Conservation (phyloP, 1,139 yeast species). For the Magnusiomyces sp. region DNA sequence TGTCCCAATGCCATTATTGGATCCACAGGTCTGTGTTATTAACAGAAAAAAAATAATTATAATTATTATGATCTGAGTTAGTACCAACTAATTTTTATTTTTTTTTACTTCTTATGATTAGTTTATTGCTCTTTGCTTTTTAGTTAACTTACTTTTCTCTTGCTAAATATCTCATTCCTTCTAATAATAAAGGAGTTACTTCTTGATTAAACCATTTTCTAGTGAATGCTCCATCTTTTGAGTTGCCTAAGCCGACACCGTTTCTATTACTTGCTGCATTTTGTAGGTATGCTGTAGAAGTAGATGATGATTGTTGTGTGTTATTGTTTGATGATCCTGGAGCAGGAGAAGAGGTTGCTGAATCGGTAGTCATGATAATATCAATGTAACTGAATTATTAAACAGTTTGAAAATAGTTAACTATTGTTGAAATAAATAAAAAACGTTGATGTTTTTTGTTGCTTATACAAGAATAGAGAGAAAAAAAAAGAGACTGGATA, state of each 20-base stretch:
- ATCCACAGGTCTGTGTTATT: constrained; percentile 43
- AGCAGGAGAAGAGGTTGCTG: too few species aligned
- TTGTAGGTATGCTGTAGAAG: neutral
- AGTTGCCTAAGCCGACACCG: neutral
- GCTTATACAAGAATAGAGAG: too few species aligned
- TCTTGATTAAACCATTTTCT: constrained; percentile 69
- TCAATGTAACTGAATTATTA: too few species aligned
- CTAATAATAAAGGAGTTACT: constrained; percentile 57
- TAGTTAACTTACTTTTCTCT: constrained; percentile 32
- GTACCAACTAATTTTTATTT: neutral
- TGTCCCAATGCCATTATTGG: constrained; percentile 68
- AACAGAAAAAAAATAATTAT: neutral
- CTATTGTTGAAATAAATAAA: too few species aligned
- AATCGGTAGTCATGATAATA: too few species aligned
- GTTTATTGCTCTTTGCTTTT: neutral
- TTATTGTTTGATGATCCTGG: neutral
- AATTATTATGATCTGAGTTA: neutral
- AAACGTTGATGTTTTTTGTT: too few species aligned
- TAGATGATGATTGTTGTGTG: neutral
- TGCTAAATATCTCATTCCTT: constrained; percentile 55
- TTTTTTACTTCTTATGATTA: neutral
- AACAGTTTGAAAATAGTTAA: too few species aligned
- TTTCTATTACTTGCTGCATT: neutral
- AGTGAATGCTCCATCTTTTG: constrained; percentile 55
- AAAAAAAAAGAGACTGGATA: too few species aligned